Evolutionary conservation across 2,329 filamentous ascomycete species (phyloP).

Genomic region (Fusarium brevicatenulatum): DNA sequence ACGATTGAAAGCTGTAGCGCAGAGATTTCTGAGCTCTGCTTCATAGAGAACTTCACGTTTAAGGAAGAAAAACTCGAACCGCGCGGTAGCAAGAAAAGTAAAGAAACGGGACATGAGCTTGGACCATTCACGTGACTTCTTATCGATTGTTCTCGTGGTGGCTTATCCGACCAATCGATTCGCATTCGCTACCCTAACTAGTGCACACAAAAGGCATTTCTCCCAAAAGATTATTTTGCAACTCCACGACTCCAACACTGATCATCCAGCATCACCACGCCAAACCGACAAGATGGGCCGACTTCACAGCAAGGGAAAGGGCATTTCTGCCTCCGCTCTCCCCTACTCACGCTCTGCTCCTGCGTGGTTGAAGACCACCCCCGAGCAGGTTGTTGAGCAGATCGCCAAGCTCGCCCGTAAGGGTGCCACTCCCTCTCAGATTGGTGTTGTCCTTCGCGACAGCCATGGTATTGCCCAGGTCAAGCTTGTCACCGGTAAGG

Average conservation of each 20-base stretch:
- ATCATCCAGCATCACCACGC: slow-evolving; percentile 48
- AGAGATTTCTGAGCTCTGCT: not conserved
- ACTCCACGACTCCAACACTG: slow-evolving; percentile 51
- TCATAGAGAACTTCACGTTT: slow-evolving; percentile 2
- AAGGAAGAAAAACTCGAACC: slow-evolving; percentile 19
- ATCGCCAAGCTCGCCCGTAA: slow-evolving; percentile 99
- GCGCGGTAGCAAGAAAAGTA: slow-evolving; percentile 30
- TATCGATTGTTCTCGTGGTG: not conserved
- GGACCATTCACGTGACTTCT: slow-evolving; percentile 26
- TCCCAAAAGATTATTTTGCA: slow-evolving; percentile 45
- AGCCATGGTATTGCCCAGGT: slow-evolving; percentile 98
- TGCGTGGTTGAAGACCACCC: slow-evolving; percentile 98
- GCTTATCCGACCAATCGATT: not conserved
- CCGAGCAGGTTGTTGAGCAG: slow-evolving; percentile 98
- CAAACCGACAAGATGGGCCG: slow-evolving; percentile 81
- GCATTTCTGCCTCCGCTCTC: slow-evolving; percentile 94
- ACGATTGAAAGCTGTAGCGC: not conserved
- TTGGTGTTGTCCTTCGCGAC: slow-evolving; percentile 98
- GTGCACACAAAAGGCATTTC: slow-evolving; percentile 11
- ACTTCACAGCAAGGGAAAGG: slow-evolving; percentile 99
- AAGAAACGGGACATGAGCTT: slow-evolving; percentile 30
- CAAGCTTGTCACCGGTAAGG: slow-evolving; percentile 94
- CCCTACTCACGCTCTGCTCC: slow-evolving; percentile 95
- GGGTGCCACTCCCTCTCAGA: slow-evolving; percentile 98
- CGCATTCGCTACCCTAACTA: slow-evolving; percentile 53